These are phyloP conservation scores for Carex arenaria DNA, from an alignment of 202 grass and related monocot genomes.

Conservation along the genomic window DNA sequence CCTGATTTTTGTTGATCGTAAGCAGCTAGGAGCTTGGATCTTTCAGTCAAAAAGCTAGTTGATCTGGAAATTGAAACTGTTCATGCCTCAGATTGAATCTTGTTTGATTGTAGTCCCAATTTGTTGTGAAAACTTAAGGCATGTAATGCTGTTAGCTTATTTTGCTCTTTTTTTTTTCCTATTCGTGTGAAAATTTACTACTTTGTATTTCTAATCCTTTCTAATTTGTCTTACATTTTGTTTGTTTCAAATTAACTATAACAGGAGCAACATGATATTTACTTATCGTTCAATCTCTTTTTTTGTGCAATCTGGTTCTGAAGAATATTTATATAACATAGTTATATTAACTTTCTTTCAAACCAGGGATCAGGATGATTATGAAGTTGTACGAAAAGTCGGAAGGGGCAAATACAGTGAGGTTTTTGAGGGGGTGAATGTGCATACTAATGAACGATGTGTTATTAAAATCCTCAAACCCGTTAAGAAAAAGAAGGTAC, in stretches of 20 bases:
- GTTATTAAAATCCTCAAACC: slow-evolving; percentile 77
- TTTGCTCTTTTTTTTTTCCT: background rate
- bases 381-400: slow-evolving; percentile 58
- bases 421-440: slow-evolving; percentile 65
- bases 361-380: slow-evolving; percentile 69
- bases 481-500: slow-evolving; percentile 75
- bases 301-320: background rate
- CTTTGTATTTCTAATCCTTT: background rate
- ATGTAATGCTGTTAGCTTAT: background rate
- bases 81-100: background rate
- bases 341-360: slow-evolving; percentile 26
- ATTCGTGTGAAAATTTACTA: background rate
- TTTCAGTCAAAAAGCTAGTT: background rate
- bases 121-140: background rate
- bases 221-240: background rate
- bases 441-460: slow-evolving; percentile 47
- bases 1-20: background rate
- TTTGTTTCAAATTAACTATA: background rate
- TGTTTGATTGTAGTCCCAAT: background rate
- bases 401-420: slow-evolving; percentile 78
- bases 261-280: background rate
- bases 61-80: background rate
- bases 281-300: background rate
- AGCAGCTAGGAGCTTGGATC: background rate
- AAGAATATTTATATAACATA: background rate